These are phyloP conservation scores for Phytopythium ostracodes DNA, from an alignment of 352 stramenopile genomes.

Conservation along the genomic window DNA sequence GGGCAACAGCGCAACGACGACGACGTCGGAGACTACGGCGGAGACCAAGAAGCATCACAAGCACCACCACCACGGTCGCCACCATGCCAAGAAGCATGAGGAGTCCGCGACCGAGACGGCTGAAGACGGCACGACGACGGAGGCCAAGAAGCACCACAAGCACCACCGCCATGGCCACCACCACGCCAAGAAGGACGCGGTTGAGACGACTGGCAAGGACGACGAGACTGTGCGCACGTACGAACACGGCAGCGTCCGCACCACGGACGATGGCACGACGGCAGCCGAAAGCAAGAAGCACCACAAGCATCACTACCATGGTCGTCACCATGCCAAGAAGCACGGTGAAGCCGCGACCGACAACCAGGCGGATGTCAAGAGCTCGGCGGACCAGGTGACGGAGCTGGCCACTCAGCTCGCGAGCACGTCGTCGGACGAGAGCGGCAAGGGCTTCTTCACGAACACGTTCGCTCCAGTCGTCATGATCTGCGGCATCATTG, in stretches of 20 bases:
- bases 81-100: constrained; percentile 17
- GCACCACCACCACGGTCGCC: constrained; percentile 9
- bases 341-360: constrained; percentile 1
- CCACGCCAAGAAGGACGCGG: constrained; percentile 9
- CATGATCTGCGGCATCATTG: constrained; percentile 63
- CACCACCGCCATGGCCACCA: constrained; percentile 10
- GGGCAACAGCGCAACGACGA: constrained; percentile 10
- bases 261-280: constrained; percentile 13
- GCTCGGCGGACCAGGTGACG: constrained; percentile 28
- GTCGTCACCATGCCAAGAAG: constrained; percentile 11
- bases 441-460: constrained; percentile 29
- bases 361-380: constrained; percentile 21
- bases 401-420: constrained; percentile 60
- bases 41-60: constrained; percentile 18
- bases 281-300: constrained; percentile 19
- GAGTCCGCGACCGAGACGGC: too few relatives aligned
- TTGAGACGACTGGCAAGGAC: constrained; percentile 14
- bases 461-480: constrained; percentile 43
- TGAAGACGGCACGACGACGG: constrained; percentile 8
- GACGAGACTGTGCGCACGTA: constrained; percentile 28
- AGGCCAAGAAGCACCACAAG: constrained; percentile 16
- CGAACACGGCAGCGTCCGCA: constrained; percentile 28
- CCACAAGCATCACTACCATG: constrained; percentile 10
- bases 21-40: constrained; percentile 10
- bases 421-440: constrained; percentile 19